A percentile compares a stretch with the other conserved stretches of the same genome.
These are phyloP conservation scores for Raphanus sativus DNA, from an alignment of 345 rosid species.

Conservation along the genomic window DNA sequence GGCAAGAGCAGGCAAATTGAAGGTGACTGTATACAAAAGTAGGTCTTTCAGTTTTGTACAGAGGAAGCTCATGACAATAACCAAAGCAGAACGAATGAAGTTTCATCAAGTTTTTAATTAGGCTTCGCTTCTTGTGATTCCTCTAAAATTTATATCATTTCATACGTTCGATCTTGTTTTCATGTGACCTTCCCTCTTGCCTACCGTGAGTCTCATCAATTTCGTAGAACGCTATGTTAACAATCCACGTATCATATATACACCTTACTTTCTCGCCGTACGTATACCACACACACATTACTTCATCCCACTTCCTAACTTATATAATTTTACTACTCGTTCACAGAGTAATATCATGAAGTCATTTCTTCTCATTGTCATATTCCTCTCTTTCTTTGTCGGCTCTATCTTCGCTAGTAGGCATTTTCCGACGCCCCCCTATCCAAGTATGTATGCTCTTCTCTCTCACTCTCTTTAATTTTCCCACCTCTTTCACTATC, in stretches of 20 bases:
- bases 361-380: conserved; percentile 31
- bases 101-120: conserved; percentile 31
- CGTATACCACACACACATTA: conserved; percentile 2
- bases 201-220: conserved; percentile 88
- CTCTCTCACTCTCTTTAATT: conserved; percentile 24
- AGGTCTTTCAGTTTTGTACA: conserved; percentile 25
- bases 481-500: neutral
- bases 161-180: conserved; percentile 39
- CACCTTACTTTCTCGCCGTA: conserved; percentile 29
- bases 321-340: neutral
- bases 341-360: conserved; percentile 14
- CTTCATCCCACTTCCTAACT: neutral
- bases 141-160: conserved; percentile 23
- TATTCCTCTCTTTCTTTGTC: conserved; percentile 33
- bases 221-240: conserved; percentile 36
- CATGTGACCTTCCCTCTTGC: conserved; percentile 62
- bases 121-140: conserved; percentile 28
- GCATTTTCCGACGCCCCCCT: conserved; percentile 10
- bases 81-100: conserved; percentile 33
- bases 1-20: conserved; percentile 24
- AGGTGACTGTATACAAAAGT: conserved; percentile 36
- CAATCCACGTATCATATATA: conserved; percentile 20
- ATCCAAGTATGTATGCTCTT: conserved; percentile 36
- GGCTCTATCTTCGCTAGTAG: conserved; percentile 36
- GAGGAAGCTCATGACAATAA: conserved; percentile 42